Evolutionary conservation across 164 flowering plant species (phyloP), one percentile per base, ranked within the genome.

Genomic region (Malania oleifera): DNA sequence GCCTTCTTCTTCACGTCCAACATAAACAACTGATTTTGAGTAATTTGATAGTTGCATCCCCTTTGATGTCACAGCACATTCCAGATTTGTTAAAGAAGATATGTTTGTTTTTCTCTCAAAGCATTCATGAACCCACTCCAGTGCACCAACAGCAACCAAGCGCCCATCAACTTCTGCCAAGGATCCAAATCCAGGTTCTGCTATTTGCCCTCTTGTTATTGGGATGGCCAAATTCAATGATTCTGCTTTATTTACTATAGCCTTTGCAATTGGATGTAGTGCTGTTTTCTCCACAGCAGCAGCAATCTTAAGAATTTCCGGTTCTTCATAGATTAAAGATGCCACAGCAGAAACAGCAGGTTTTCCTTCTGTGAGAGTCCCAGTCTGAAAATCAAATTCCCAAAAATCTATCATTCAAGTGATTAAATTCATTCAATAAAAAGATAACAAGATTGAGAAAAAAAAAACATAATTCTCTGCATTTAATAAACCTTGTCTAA

Each of bases 201-300:
- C 72, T 63, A 92, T 52, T 57, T 92, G 98, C 31, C 95, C 86
- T 47, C 68, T 80, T 57, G 98, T 92, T 67, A 67, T 71, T 58
- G 91, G 96, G 53, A 84, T 64, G 29, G 70, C 43, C 76, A 89
- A 73, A 53, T 77, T 74, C 69, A 87, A 57, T 13, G 81, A 73
- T 61, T 87, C 91, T 54, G 98, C 96, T 75, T 80, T 80, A 15
- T 62, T 68, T 60, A 86, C 40, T 60, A 92, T 89, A 52, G 95
- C 96, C 59, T 77, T 89, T 48, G 96, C 98, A 60, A 92, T 79
- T 53, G 98, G 98, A 74, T 89, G 98, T 22, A 78, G 73, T 44
- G 96, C 90, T 57, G 92, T 89, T 79, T 77, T 92, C 76, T 92
- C 98, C 68, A 92, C 96, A 31, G 98, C 98, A 64, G 96, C 95